These are phyloP conservation scores for Botrytis squamosa DNA, from an alignment of 2,329 filamentous ascomycete genomes.

Conservation along the genomic window DNA sequence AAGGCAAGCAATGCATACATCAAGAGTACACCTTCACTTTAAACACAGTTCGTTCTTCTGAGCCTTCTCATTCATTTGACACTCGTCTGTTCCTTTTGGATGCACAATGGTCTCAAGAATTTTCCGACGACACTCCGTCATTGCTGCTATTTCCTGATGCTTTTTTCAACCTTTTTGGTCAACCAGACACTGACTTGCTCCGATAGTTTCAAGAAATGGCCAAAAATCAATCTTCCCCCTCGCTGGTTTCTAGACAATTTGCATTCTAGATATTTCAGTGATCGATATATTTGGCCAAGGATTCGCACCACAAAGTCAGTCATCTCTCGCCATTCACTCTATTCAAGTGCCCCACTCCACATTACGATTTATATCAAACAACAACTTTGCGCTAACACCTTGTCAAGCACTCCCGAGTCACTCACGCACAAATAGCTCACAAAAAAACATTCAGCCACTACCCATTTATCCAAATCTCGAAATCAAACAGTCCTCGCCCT, in stretches of 20 bases:
- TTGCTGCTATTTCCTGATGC: background rate
- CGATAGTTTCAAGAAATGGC: background rate
- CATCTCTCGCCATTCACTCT: background rate
- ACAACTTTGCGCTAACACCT: no score
- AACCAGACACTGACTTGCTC: background rate
- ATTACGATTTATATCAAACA: background rate
- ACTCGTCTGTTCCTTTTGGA: background rate
- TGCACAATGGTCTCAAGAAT: background rate
- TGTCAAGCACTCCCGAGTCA: no score
- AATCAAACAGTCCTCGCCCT: background rate
- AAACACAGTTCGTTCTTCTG: background rate
- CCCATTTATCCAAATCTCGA: background rate
- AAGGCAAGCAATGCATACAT: background rate
- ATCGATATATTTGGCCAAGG: background rate
- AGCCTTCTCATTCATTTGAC: background rate
- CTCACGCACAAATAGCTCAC: background rate
- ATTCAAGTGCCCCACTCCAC: no score
- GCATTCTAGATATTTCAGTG: background rate
- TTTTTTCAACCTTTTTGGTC: background rate
- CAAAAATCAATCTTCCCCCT: background rate
- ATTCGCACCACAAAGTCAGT: background rate
- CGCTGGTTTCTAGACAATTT: background rate
- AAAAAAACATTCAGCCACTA: background rate
- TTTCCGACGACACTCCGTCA: background rate
- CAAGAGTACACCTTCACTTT: background rate